phyloP scores from a whole-genome alignment of 495 filamentous ascomycete species.

The Xylaria bambusicola region DNA sequence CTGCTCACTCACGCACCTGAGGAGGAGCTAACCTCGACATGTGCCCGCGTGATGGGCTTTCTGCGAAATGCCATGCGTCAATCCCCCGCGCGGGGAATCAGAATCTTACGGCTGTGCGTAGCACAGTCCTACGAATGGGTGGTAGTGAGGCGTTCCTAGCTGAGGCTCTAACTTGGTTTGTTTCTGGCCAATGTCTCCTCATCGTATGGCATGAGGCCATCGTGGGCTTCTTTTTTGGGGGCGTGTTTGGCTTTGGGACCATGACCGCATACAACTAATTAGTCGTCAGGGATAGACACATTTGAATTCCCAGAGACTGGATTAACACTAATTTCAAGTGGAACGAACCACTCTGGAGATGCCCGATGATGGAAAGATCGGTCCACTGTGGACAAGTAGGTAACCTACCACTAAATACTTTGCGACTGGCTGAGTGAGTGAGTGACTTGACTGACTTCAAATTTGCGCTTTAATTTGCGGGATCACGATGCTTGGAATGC shows the following conservation, averaged over 20 bases:
- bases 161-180: constrained; percentile 5
- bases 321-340: no score
- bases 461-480: constrained; percentile 3
- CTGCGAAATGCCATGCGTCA: constrained; percentile 17
- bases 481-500: background rate
- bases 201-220: background rate
- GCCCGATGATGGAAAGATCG: no score
- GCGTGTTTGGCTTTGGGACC: no score
- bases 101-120: background rate
- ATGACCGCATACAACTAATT: no score
- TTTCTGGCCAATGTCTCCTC: background rate
- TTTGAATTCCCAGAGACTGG: no score
- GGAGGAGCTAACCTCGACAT: constrained; percentile 9
- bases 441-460: background rate
- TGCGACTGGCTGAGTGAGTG: no score
- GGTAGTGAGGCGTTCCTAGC: background rate
- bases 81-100: background rate
- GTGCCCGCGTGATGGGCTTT: constrained; percentile 13
- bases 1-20: no score
- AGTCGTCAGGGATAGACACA: no score
- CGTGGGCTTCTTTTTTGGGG: no score
- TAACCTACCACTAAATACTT: no score
- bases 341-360: no score
- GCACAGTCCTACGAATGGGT: background rate
- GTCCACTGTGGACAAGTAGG: no score